phyloP scores from a whole-genome alignment of 306 rosid genomes.

The Parietaria judaica region DNA sequence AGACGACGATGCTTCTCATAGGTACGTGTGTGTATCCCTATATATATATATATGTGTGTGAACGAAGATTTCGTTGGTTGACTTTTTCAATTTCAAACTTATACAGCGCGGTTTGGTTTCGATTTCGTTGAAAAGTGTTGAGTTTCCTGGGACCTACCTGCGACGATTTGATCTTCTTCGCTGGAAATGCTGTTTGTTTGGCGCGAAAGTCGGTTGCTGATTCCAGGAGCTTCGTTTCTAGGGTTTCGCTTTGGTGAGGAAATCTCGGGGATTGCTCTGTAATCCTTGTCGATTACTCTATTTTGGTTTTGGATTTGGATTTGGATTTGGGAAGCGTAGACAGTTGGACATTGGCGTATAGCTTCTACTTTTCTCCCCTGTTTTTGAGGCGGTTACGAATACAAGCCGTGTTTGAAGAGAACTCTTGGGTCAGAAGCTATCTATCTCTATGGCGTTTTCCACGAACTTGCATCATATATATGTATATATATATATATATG shows the following conservation, averaged over 20 bases:
- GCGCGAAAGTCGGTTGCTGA: conserved; percentile 4
- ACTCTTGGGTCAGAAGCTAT: neutral
- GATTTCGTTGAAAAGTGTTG: conserved; percentile 6
- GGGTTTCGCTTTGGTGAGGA: neutral
- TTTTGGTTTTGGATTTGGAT: neutral
- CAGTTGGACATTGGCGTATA: neutral
- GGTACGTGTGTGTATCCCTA: neutral
- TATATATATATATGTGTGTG: neutral
- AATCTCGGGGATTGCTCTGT: neutral
- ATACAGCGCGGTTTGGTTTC: neutral
- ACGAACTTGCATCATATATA: neutral
- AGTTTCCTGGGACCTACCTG: conserved; percentile 8
- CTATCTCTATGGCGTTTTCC: neutral
- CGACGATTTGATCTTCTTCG: neutral
- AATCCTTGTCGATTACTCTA: neutral
- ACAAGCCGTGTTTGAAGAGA: conserved; percentile 19
- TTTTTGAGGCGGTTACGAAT: conserved; percentile 30
- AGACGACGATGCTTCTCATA: conserved; percentile 5
- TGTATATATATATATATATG: no score
- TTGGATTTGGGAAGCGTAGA: neutral
- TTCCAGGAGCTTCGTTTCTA: conserved; percentile 1
- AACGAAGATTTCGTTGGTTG: neutral
- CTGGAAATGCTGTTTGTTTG: neutral
- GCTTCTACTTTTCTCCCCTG: neutral
- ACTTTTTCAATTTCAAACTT: neutral